phyloP scores from a whole-genome alignment of 352 stramenopile genomes.

The Phytopythium chamaehyphon region DNA sequence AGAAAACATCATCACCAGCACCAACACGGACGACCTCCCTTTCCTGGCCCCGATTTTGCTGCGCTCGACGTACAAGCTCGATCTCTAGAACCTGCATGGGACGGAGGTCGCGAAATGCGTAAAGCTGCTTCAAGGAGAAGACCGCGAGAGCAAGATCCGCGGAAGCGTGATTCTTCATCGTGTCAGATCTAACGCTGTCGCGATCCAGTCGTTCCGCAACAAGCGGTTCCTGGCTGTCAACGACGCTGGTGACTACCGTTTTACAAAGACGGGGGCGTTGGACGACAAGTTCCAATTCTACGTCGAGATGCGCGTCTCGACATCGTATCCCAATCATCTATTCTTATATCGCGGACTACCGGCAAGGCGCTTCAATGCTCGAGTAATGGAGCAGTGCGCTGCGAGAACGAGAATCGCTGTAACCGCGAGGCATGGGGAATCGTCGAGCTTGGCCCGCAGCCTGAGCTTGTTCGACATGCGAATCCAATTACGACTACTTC shows the following conservation, averaged over 20 bases:
- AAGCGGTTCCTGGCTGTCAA: slow-evolving; percentile 1
- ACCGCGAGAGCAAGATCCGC: background rate
- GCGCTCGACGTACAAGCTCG: too few species aligned
- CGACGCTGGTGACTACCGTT: slow-evolving; percentile 16
- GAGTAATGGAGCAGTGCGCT: slow-evolving; percentile 13
- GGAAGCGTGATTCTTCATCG: background rate
- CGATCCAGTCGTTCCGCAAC: slow-evolving; percentile 3
- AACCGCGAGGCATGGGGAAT: slow-evolving; percentile 20
- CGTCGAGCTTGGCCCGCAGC: slow-evolving; percentile 8
- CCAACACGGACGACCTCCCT: too few species aligned
- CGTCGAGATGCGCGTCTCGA: slow-evolving; percentile 24
- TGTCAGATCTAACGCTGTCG: background rate
- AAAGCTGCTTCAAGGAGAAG: too few species aligned
- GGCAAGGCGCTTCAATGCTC: slow-evolving; percentile 24
- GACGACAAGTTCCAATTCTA: slow-evolving; percentile 25
- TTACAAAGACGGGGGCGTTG: background rate
- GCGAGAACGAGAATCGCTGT: slow-evolving; percentile 15
- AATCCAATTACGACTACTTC: background rate
- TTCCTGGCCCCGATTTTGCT: too few species aligned
- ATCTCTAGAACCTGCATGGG: too few species aligned
- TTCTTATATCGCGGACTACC: slow-evolving; percentile 29
- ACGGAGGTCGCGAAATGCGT: too few species aligned
- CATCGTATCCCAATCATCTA: slow-evolving; percentile 3
- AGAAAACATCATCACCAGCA: too few species aligned
- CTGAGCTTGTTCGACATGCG: background rate